Evolutionary conservation across 140 eudicot species (phyloP).

Genomic region (Cichorium intybus): DNA sequence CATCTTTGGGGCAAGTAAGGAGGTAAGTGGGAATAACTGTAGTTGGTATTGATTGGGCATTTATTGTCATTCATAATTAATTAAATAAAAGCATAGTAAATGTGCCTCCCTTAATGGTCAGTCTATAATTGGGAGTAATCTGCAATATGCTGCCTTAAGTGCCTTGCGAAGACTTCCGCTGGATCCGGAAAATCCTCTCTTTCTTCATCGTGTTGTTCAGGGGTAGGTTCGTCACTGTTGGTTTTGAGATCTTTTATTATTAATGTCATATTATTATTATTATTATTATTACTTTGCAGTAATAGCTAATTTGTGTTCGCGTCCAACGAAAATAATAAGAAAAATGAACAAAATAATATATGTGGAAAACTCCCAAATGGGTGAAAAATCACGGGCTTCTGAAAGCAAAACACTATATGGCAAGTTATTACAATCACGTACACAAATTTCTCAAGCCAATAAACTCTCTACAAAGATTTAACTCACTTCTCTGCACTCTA

Average conservation of each 20-base stretch:
- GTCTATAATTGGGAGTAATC: slow-evolving; percentile 85
- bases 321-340: too few relatives aligned
- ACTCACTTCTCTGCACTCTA: not conserved
- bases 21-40: slow-evolving; percentile 44
- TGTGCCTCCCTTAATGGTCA: slow-evolving; percentile 22
- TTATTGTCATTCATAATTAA: not conserved
- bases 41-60: not conserved
- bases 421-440: too few relatives aligned
- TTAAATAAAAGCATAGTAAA: not conserved
- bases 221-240: slow-evolving; percentile 48
- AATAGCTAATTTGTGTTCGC: too few relatives aligned
- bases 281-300: not conserved
- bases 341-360: too few relatives aligned
- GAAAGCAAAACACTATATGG: too few relatives aligned
- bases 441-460: too few relatives aligned
- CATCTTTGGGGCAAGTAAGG: slow-evolving; percentile 94
- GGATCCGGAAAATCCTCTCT: slow-evolving; percentile 81
- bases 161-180: slow-evolving; percentile 89
- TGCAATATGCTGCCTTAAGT: slow-evolving; percentile 86
- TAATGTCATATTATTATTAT: slow-evolving; percentile 1
- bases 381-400: too few relatives aligned
- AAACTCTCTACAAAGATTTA: not conserved
- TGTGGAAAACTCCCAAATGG: too few relatives aligned
- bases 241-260: slow-evolving; percentile 11
- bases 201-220: slow-evolving; percentile 71